Conservation (phyloP, 495 filamentous ascomycete genomes). For the Beverwykella pulmonaria region DNA sequence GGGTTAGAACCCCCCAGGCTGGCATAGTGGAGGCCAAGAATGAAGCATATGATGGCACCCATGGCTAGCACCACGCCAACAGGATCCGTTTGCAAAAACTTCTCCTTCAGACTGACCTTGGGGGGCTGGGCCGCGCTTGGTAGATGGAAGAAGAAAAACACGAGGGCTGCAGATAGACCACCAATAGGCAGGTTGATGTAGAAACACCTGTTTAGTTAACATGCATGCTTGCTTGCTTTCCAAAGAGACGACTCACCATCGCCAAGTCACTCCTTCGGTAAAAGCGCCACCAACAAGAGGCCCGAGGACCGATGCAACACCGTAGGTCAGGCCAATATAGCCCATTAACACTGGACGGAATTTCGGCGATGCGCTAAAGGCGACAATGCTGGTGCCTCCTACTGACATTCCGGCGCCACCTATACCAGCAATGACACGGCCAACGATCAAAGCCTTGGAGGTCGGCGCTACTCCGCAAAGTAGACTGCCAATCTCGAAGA, state of each 20-base stretch:
- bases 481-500: slow-evolving; percentile 82
- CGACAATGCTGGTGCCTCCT: slow-evolving; percentile 80
- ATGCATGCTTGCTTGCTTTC: too few relatives aligned
- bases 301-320: slow-evolving; percentile 61
- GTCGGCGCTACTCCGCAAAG: slow-evolving; percentile 77
- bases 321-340: slow-evolving; percentile 73
- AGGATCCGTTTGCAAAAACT: slow-evolving; percentile 39
- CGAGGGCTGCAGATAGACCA: slow-evolving; percentile 44
- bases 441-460: slow-evolving; percentile 75
- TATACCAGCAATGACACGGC: slow-evolving; percentile 82
- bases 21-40: slow-evolving; percentile 42
- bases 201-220: too few relatives aligned
- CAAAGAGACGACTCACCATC: too few relatives aligned
- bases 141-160: slow-evolving; percentile 50
- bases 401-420: slow-evolving; percentile 81
- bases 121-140: slow-evolving; percentile 40
- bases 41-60: slow-evolving; percentile 29
- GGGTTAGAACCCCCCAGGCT: slow-evolving; percentile 33
- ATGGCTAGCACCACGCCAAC: slow-evolving; percentile 34
- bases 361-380: slow-evolving; percentile 68
- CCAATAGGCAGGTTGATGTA: slow-evolving; percentile 60
- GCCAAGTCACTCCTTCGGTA: slow-evolving; percentile 60
- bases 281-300: slow-evolving; percentile 46
- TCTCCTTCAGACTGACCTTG: slow-evolving; percentile 29
- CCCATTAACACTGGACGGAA: slow-evolving; percentile 73